Conservation (phyloP, 495 filamentous ascomycete species). For the Lasiosphaeriaceae sp. region DNA sequence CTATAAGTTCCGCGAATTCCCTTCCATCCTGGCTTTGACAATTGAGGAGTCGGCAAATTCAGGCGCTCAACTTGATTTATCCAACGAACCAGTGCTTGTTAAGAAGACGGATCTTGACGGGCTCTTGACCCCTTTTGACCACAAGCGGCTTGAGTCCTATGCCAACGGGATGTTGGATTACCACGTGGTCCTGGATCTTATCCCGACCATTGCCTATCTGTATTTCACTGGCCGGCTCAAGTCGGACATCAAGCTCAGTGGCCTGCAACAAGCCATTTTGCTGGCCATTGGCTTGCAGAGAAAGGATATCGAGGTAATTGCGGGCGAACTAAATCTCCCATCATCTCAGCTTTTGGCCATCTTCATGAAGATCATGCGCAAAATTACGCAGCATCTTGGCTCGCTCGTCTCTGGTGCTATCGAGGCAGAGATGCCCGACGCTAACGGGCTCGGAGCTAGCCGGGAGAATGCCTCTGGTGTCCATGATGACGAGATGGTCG, state of each 20-base stretch:
- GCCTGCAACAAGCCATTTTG: constrained; percentile 79
- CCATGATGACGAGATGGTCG: constrained; percentile 59
- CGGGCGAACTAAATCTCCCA: constrained; percentile 71
- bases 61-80: constrained; percentile 60
- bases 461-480: constrained; percentile 49
- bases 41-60: constrained; percentile 80
- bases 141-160: constrained; percentile 91
- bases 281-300: constrained; percentile 85
- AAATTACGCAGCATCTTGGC: constrained; percentile 73
- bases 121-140: constrained; percentile 81
- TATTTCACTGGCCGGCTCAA: constrained; percentile 78
- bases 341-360: constrained; percentile 84
- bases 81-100: constrained; percentile 50
- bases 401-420: constrained; percentile 70
- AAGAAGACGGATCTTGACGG: constrained; percentile 67
- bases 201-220: constrained; percentile 72
- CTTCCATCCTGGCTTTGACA: constrained; percentile 73
- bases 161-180: constrained; percentile 96
- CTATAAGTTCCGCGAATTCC: constrained; percentile 88
- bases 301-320: constrained; percentile 76
- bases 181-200: constrained; percentile 92
- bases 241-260: constrained; percentile 61
- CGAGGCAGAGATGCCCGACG: constrained; percentile 62
- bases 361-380: constrained; percentile 93
- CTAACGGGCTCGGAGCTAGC: constrained; percentile 50